Conservation (phyloP, 495 filamentous ascomycete genomes). For the Aspergillus diversus region DNA sequence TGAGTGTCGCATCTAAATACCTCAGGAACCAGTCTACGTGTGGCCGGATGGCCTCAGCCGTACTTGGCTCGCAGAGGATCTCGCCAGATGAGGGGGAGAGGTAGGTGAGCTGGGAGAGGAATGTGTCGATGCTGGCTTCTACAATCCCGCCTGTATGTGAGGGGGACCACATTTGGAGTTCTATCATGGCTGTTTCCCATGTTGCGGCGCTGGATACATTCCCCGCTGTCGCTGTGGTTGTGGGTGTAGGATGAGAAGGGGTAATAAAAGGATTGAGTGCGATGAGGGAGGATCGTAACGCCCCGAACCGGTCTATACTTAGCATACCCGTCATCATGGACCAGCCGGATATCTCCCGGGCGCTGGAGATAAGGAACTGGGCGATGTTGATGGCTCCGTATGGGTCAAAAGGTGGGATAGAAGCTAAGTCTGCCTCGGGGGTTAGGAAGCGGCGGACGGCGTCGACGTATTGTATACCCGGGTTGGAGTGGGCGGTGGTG, state of each 20-base stretch:
- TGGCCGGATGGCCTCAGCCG: slow-evolving; percentile 32
- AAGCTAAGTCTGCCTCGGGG: slow-evolving; percentile 23
- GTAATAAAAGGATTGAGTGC: slow-evolving; percentile 33
- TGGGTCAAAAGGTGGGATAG: slow-evolving; percentile 36
- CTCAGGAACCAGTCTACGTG: slow-evolving; percentile 44
- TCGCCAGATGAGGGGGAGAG: slow-evolving; percentile 31
- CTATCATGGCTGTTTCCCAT: slow-evolving; percentile 44
- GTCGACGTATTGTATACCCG: slow-evolving; percentile 36
- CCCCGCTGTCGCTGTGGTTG: no score
- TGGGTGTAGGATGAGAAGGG: slow-evolving; percentile 16
- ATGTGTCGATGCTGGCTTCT: slow-evolving; percentile 33
- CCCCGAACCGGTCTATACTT: slow-evolving; percentile 39
- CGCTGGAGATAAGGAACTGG: slow-evolving; percentile 43
- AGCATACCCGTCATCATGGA: slow-evolving; percentile 43
- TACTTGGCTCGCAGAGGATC: slow-evolving; percentile 31
- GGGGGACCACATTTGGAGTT: slow-evolving; percentile 43
- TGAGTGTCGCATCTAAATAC: slow-evolving; percentile 33
- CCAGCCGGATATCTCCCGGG: slow-evolving; percentile 44
- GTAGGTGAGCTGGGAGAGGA: slow-evolving; percentile 33
- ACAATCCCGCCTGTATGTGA: slow-evolving; percentile 41
- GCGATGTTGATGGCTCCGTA: slow-evolving; percentile 44
- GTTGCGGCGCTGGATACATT: no score
- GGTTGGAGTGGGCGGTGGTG: slow-evolving; percentile 17
- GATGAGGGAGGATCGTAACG: slow-evolving; percentile 35
- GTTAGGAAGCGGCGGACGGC: slow-evolving; percentile 39